Conservation (phyloP, 768 basidiomycete species). For the Rhodotorula sphaerocarpa region DNA sequence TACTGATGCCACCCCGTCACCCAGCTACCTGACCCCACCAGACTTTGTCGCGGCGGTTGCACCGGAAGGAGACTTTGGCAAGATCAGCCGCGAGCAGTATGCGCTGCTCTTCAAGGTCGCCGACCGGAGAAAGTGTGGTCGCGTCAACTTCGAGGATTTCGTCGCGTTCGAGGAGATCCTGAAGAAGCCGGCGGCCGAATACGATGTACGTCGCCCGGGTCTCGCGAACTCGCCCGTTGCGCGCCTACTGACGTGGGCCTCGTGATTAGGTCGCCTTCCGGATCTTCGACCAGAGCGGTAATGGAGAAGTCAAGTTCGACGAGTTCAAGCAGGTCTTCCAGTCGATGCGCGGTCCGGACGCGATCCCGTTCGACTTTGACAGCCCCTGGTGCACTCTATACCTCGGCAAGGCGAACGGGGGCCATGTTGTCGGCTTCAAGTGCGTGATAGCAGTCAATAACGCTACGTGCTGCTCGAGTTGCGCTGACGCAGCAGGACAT, state of each 20-base stretch:
- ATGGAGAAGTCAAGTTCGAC: conserved; percentile 85
- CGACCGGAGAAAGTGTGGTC: conserved; percentile 63
- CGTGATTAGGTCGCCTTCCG: conserved; percentile 33
- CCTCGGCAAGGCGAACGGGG: conserved; percentile 80
- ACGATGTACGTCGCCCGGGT: conserved; percentile 41
- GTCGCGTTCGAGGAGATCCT: conserved; percentile 86
- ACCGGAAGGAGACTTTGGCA: conserved; percentile 70
- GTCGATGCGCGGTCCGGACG: conserved; percentile 64
- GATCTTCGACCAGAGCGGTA: conserved; percentile 58
- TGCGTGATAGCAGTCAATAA: no score
- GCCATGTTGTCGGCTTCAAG: conserved; percentile 38
- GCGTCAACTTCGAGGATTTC: conserved; percentile 92
- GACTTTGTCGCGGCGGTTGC: conserved; percentile 94
- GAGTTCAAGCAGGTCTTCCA: conserved; percentile 90
- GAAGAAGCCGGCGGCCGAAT: conserved; percentile 91
- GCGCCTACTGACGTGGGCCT: neutral
- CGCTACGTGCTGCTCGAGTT: neutral
- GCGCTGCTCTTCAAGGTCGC: conserved; percentile 83
- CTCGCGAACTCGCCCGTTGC: neutral
- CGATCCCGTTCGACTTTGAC: conserved; percentile 71
- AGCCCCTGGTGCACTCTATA: conserved; percentile 96
- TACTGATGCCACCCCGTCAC: no score
- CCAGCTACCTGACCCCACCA: conserved; percentile 73
- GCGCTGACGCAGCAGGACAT: neutral
- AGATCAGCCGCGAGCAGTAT: conserved; percentile 80